phyloP scores from a whole-genome alignment of 1,139 yeast species.

The Saccharomyces hybrid region DNA sequence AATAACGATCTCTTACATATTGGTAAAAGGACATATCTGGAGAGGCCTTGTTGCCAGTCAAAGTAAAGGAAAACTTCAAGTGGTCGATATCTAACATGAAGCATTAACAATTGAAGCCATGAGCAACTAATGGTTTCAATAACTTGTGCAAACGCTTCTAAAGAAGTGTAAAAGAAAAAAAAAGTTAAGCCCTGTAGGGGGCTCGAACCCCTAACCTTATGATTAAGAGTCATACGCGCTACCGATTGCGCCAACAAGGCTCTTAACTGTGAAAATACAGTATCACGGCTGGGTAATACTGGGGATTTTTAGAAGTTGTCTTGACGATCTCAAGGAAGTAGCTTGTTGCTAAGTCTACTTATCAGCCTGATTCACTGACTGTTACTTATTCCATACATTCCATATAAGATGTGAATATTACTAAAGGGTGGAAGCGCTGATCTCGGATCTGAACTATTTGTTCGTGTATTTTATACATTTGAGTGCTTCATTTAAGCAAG shows the following conservation, averaged over 20 bases:
- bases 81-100: not conserved
- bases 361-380: no score
- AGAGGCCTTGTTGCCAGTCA: not conserved
- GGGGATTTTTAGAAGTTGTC: no score
- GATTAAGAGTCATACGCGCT: conserved; percentile 43
- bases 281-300: no score
- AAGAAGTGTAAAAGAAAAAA: conserved; percentile 1
- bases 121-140: not conserved
- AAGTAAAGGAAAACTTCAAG: not conserved
- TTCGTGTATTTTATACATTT: no score
- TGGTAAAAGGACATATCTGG: not conserved
- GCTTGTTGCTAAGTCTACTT: no score
- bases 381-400: no score
- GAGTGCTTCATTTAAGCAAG: no score
- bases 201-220: conserved; percentile 41
- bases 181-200: conserved; percentile 37
- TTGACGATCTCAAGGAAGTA: no score
- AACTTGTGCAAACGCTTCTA: not conserved
- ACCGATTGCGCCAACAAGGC: conserved; percentile 44
- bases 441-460: no score
- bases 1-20: not conserved
- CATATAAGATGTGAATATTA: no score
- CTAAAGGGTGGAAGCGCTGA: no score
- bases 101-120: not conserved
- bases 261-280: not conserved